These are phyloP conservation scores for Avena eriantha DNA, from an alignment of 176 grass and related monocot genomes.

Conservation along the genomic window DNA sequence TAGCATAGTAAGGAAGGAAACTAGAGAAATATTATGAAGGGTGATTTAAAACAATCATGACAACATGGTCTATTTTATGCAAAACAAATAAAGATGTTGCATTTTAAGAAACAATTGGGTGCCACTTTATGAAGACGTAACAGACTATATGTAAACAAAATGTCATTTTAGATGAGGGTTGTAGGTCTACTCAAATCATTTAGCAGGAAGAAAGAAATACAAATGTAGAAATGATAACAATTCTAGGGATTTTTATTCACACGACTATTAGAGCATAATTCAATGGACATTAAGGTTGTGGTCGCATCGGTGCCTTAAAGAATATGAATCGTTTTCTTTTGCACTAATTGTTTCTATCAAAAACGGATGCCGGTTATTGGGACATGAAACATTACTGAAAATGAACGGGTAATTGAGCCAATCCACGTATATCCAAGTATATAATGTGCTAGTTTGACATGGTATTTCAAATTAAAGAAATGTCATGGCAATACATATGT, in stretches of 20 bases:
- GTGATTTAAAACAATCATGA: too few species aligned
- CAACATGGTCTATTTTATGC: background rate
- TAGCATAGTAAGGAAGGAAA: too few species aligned
- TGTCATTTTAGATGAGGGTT: background rate
- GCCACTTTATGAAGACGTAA: background rate
- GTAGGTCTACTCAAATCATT: background rate
- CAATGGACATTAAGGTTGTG: background rate
- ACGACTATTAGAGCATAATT: background rate
- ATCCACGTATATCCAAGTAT: background rate
- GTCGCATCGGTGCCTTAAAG: too few species aligned
- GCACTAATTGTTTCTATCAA: rapidly evolving
- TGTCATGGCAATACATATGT: background rate
- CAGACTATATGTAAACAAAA: background rate
- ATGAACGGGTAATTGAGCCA: background rate
- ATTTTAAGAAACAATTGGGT: background rate
- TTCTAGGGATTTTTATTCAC: background rate
- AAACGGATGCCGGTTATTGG: background rate
- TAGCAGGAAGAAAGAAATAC: background rate
- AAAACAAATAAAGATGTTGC: background rate
- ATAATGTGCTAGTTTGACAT: background rate
- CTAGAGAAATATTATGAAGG: too few species aligned
- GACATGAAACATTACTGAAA: background rate
- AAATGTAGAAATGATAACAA: background rate
- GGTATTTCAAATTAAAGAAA: background rate
- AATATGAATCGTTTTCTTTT: background rate